Percentiles rank a stretch among this genome's conserved stretches.
These are phyloP conservation scores for Aspergillus pseudotamarii DNA, from an alignment of 2,329 filamentous ascomycete genomes.

Conservation along the genomic window DNA sequence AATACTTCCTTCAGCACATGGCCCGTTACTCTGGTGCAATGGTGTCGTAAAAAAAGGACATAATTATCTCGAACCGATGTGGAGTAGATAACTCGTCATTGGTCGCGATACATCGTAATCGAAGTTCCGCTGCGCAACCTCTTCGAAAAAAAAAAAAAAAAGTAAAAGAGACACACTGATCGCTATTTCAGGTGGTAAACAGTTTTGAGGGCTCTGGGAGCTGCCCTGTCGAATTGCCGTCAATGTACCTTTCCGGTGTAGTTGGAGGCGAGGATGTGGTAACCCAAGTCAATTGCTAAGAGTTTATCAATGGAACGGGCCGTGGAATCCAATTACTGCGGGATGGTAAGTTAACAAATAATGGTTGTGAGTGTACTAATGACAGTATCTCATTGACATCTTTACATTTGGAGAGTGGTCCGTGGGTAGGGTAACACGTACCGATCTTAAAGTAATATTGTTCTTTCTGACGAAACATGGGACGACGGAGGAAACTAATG, in stretches of 20 bases:
- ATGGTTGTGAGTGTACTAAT: background rate
- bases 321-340: background rate
- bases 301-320: background rate
- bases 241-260: background rate
- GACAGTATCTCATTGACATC: background rate
- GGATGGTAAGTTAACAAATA: background rate
- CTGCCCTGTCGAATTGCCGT: background rate
- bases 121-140: background rate
- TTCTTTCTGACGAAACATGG: background rate
- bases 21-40: constrained; percentile 4
- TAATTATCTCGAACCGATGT: background rate
- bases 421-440: background rate
- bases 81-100: background rate
- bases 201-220: background rate
- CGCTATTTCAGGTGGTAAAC: background rate
- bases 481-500: background rate
- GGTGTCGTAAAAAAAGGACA: constrained; percentile 4
- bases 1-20: constrained; percentile 6
- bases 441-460: background rate
- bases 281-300: background rate
- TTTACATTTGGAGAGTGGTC: background rate
- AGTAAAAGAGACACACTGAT: background rate
- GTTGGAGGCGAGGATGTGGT: background rate
- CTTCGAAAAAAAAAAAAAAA: background rate
- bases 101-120: background rate